Conservation (phyloP, 371 early-diverging fungal genomes). For the Chytridiales sp. region DNA sequence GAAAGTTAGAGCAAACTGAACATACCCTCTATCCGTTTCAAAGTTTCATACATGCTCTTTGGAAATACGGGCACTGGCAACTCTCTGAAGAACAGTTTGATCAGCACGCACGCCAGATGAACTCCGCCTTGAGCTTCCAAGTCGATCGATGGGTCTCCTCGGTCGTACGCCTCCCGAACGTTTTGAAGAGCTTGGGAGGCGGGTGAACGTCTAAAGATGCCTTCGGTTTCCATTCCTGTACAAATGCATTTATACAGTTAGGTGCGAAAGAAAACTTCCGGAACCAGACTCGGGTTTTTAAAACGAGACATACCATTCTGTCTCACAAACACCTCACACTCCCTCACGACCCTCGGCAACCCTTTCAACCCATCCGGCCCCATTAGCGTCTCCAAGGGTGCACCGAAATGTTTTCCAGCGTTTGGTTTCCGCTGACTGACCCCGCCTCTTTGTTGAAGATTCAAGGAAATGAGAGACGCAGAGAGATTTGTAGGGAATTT, state of each 20-base stretch:
- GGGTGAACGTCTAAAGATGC: slow-evolving; percentile 87
- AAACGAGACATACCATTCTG: slow-evolving; percentile 38
- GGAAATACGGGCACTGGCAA: slow-evolving; percentile 69
- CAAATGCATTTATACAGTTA: not conserved
- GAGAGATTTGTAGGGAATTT: not conserved
- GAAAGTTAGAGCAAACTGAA: not conserved
- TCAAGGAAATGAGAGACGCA: not conserved
- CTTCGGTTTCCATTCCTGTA: slow-evolving; percentile 76
- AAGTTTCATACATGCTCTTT: slow-evolving; percentile 39
- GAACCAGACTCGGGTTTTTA: not conserved
- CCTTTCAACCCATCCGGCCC: slow-evolving; percentile 61
- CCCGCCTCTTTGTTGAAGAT: no score
- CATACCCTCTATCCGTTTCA: slow-evolving; percentile 42
- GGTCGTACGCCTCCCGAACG: slow-evolving; percentile 70
- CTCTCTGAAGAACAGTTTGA: slow-evolving; percentile 85
- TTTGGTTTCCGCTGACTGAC: no score
- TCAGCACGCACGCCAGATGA: slow-evolving; percentile 76
- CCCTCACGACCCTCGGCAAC: slow-evolving; percentile 59
- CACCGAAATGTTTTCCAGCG: slow-evolving; percentile 20
- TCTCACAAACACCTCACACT: slow-evolving; percentile 56
- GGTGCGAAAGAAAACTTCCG: not conserved
- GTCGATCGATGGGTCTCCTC: slow-evolving; percentile 47
- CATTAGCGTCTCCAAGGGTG: slow-evolving; percentile 62
- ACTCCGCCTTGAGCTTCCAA: slow-evolving; percentile 64
- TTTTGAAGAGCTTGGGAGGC: slow-evolving; percentile 56